Base-by-base conservation (phyloP, 257 asterid species). In the Avicennia marina region DNA sequence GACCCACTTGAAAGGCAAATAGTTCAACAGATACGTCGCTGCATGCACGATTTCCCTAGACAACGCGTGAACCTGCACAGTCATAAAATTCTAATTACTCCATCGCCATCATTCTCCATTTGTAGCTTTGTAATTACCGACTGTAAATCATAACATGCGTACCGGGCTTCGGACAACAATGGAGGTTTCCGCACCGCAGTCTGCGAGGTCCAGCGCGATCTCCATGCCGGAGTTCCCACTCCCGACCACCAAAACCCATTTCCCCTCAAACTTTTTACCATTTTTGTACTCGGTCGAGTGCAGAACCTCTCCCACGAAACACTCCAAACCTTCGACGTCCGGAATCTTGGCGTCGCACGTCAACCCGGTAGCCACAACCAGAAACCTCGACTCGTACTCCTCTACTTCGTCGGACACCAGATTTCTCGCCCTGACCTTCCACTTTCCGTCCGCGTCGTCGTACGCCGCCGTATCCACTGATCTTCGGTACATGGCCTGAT, bases 211-310 rank as follows among this genome's bases (percentile, higher is more conserved):
- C n/a, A 75, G 58, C 0, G 95, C 91, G 39, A 89, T 82, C 22
- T 89, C 97, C 93, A 80, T 84, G 1, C 97, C 95, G n/a, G 97
- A 89, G 61, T 89, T 89, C 12, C 97, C 97, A 48, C 93, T 71
- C 18, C 97, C 97, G 34, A 86, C 93, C 15, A 89, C 97, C 72
- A 86, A 42, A 1, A 81, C 93, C 2, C 18, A 70, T 11, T 78
- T 75, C 1, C 72, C 72, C 24, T 21, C 27, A 36, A 53, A 86
- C 15, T 34, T 59, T 9, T 70, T 49, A 1, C 87, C 97, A 13
- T 82, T 84, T 34, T 66, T 81, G 41, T 68, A 86, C 46, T 21
- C 13, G 0, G 94, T 89, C 7, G 94, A 80, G 51, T 89, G 97
- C 60, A 89, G 11, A 21, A 70, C 55, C 32, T 84, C 82, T 1